phyloP scores from a whole-genome alignment of 129 eudicot species.

The Lactuca sativa region DNA sequence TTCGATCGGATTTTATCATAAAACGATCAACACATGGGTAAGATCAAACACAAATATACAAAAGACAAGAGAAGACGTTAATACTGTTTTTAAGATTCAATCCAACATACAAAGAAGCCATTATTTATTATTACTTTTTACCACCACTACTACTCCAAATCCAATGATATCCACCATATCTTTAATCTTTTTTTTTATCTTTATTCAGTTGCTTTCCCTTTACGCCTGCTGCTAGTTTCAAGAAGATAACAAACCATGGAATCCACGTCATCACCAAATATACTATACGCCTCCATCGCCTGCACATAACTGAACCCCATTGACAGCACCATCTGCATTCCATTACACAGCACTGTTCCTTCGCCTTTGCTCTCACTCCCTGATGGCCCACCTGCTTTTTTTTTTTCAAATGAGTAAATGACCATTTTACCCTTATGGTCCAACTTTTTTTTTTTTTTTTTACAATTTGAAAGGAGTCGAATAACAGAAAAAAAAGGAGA shows the following conservation, averaged over 20 bases:
- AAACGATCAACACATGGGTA: neutral
- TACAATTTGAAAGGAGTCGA: too few relatives aligned
- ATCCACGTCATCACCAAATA: constrained; percentile 97
- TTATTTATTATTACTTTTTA: constrained; percentile 2
- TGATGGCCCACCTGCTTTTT: constrained; percentile 56
- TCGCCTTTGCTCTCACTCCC: constrained; percentile 58
- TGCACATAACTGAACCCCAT: constrained; percentile 98
- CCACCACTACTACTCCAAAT: constrained; percentile 1
- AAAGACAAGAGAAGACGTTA: neutral
- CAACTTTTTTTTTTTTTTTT: too few relatives aligned
- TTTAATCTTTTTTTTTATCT: neutral
- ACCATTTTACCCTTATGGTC: too few relatives aligned
- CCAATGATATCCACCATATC: neutral
- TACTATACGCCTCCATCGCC: constrained; percentile 90
- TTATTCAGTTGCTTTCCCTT: constrained; percentile 97
- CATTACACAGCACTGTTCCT: constrained; percentile 44
- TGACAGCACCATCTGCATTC: constrained; percentile 86
- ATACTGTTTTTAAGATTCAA: constrained; percentile 10
- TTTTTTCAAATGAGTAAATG: too few relatives aligned
- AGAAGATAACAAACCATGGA: constrained; percentile 95
- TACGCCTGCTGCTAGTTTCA: constrained; percentile 87
- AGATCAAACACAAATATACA: constrained; percentile 6
- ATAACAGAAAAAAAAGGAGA: too few relatives aligned
- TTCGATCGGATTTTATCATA: too few relatives aligned
- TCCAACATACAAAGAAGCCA: constrained; percentile 13